These are phyloP conservation scores for Pterocarpus macrocarpus DNA, from an alignment of 306 rosid genomes.

Conservation along the genomic window DNA sequence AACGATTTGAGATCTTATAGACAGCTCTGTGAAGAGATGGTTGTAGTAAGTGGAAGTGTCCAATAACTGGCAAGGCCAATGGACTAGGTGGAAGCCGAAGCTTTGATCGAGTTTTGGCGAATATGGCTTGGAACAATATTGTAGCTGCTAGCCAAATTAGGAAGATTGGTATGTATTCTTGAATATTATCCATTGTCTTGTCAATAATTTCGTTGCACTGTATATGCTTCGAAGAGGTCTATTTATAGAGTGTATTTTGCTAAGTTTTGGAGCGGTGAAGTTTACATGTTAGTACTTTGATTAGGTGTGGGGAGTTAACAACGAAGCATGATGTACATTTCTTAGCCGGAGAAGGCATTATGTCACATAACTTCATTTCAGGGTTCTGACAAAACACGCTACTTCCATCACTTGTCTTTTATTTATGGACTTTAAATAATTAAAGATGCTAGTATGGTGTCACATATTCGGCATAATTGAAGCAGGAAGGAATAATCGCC, in stretches of 20 bases:
- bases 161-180: slow-evolving; percentile 53
- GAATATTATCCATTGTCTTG: slow-evolving; percentile 52
- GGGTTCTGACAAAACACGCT: not conserved
- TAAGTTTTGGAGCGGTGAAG: not conserved
- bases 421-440: not conserved
- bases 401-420: slow-evolving; percentile 4
- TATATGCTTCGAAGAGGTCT: not conserved
- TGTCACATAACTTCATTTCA: not conserved
- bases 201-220: not conserved
- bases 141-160: slow-evolving; percentile 49
- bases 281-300: not conserved
- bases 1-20: slow-evolving; percentile 54
- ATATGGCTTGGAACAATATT: slow-evolving; percentile 45
- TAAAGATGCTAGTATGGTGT: slow-evolving; percentile 4
- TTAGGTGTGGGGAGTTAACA: not conserved
- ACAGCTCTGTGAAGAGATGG: slow-evolving; percentile 54
- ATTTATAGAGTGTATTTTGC: slow-evolving; percentile 19
- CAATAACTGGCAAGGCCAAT: slow-evolving; percentile 52
- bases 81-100: slow-evolving; percentile 53
- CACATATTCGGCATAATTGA: not conserved
- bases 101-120: slow-evolving; percentile 41
- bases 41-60: slow-evolving; percentile 51
- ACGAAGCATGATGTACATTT: slow-evolving; percentile 6
- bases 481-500: slow-evolving; percentile 1
- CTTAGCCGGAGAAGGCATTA: slow-evolving; percentile 21